These are phyloP conservation scores for Epichloe bromicola DNA, from an alignment of 2,329 filamentous ascomycete species.

Conservation along the genomic window DNA sequence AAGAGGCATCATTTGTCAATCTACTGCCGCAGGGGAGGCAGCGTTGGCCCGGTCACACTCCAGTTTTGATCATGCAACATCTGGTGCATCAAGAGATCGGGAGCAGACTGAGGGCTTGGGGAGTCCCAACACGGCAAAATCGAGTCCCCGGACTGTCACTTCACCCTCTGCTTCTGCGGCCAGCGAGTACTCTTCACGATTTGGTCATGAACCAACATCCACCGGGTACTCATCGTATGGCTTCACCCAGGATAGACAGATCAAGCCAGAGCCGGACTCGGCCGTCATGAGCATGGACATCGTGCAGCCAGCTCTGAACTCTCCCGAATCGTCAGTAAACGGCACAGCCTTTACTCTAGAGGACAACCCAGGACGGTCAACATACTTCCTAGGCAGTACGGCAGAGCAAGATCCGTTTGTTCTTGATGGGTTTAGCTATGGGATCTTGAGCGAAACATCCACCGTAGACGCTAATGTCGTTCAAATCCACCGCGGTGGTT, in stretches of 20 bases:
- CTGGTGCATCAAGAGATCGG: background rate
- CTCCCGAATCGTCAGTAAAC: constrained; percentile 2
- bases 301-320: constrained; percentile 7
- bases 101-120: background rate
- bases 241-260: background rate
- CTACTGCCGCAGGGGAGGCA: constrained; percentile 11
- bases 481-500: constrained; percentile 26
- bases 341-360: constrained; percentile 24
- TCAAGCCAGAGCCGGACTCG: constrained; percentile 1
- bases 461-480: constrained; percentile 31
- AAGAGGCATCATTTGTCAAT: constrained; percentile 20
- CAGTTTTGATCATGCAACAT: background rate
- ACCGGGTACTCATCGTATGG: background rate
- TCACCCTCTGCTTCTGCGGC: constrained; percentile 1
- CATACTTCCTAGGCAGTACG: constrained; percentile 31
- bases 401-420: constrained; percentile 34
- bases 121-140: constrained; percentile 5
- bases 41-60: background rate
- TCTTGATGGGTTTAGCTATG: constrained; percentile 32
- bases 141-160: constrained; percentile 1
- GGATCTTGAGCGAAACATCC: constrained; percentile 30
- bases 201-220: background rate
- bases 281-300: constrained; percentile 5
- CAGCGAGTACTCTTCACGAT: constrained; percentile 2
- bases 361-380: constrained; percentile 27